These are phyloP conservation scores for Tolypocladium paradoxum DNA, from an alignment of 2,329 filamentous ascomycete species.

Conservation along the genomic window DNA sequence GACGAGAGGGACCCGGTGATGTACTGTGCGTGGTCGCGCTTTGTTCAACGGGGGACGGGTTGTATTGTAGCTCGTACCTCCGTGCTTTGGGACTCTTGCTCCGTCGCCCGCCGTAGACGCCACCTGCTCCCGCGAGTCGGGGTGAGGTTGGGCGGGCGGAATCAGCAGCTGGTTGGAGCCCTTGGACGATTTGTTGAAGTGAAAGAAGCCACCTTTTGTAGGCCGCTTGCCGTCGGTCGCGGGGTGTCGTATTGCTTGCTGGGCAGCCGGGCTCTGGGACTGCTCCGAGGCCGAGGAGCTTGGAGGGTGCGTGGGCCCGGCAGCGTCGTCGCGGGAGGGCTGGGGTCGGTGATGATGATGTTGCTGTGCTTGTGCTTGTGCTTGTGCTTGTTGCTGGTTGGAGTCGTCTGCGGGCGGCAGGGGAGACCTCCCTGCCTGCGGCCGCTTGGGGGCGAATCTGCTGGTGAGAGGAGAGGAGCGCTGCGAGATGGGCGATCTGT, in stretches of 20 bases:
- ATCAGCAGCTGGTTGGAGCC: constrained; percentile 23
- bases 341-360: constrained; percentile 11
- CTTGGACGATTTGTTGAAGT: constrained; percentile 37
- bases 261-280: constrained; percentile 10
- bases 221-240: constrained; percentile 29
- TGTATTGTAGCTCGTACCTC: constrained; percentile 18
- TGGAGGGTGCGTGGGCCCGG: constrained; percentile 10
- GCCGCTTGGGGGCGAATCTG: constrained; percentile 25
- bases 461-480: constrained; percentile 34
- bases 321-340: constrained; percentile 11
- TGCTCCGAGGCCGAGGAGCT: constrained; percentile 14
- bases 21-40: constrained; percentile 1
- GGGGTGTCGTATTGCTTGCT: constrained; percentile 11
- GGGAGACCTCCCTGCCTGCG: constrained; percentile 10
- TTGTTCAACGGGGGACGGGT: neutral
- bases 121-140: constrained; percentile 25
- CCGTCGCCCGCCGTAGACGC: constrained; percentile 26
- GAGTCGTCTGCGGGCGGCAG: constrained; percentile 8
- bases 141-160: constrained; percentile 17
- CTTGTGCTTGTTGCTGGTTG: constrained; percentile 11
- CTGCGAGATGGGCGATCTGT: constrained; percentile 31
- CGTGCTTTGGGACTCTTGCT: constrained; percentile 15
- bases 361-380: neutral
- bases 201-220: constrained; percentile 40
- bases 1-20: neutral